Conservation (phyloP, 2,329 filamentous ascomycete genomes). For the Mycosphaerella sp. region DNA sequence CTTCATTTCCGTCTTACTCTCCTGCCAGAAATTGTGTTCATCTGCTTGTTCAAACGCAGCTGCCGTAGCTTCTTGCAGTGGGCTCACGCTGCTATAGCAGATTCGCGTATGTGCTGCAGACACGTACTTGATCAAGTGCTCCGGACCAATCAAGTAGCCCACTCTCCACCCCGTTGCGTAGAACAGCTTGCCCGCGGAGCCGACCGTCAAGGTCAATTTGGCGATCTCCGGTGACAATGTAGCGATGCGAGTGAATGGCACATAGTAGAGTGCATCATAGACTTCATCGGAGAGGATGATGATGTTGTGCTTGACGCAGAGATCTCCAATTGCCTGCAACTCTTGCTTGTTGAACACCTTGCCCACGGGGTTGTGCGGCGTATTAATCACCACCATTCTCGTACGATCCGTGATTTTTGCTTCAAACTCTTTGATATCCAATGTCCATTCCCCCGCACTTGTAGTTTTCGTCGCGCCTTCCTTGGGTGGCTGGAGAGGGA, state of each 20-base stretch:
- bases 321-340: slow-evolving; percentile 72
- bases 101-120: slow-evolving; percentile 90
- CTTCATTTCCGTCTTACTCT: slow-evolving; percentile 80
- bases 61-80: slow-evolving; percentile 87
- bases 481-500: slow-evolving; percentile 83
- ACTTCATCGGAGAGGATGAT: slow-evolving; percentile 64
- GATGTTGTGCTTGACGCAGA: slow-evolving; percentile 88
- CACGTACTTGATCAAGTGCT: slow-evolving; percentile 84
- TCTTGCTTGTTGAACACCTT: slow-evolving; percentile 88
- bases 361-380: slow-evolving; percentile 88
- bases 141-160: slow-evolving; percentile 86
- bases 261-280: slow-evolving; percentile 92
- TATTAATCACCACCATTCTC: slow-evolving; percentile 93
- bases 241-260: slow-evolving; percentile 86
- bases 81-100: slow-evolving; percentile 89
- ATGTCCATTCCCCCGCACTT: slow-evolving; percentile 78
- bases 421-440: slow-evolving; percentile 78
- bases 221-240: slow-evolving; percentile 88
- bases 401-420: slow-evolving; percentile 75
- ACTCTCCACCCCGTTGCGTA: slow-evolving; percentile 97
- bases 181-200: slow-evolving; percentile 96
- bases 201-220: slow-evolving; percentile 82
- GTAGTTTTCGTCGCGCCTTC: slow-evolving; percentile 73
- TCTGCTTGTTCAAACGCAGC: slow-evolving; percentile 93
- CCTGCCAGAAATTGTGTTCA: slow-evolving; percentile 76